Evolutionary conservation across 352 stramenopile species (phyloP).

Genomic region (Phytophthora quininea): DNA sequence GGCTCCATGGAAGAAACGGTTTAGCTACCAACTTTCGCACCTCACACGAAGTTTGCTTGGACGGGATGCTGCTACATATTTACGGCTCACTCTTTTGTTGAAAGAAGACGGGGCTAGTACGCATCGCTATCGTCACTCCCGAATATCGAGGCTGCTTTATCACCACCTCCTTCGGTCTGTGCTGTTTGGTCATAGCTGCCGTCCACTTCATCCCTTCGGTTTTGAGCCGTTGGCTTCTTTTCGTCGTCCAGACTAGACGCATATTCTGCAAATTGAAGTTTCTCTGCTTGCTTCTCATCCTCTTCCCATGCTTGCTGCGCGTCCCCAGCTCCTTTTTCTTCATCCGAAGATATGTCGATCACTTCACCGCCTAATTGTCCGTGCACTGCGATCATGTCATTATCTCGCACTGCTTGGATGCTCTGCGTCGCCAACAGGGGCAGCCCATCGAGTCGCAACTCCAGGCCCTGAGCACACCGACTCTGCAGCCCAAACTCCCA

Average conservation of each 20-base stretch:
- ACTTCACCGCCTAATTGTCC: slow-evolving; percentile 11
- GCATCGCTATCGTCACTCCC: too few species aligned
- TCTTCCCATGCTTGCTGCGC: background rate
- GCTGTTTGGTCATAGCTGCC: background rate
- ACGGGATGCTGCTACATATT: too few species aligned
- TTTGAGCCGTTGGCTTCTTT: background rate
- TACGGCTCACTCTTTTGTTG: too few species aligned
- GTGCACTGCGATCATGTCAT: slow-evolving; percentile 48
- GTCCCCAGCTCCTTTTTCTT: background rate
- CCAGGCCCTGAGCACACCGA: slow-evolving; percentile 39
- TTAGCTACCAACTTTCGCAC: too few species aligned
- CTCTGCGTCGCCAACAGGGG: slow-evolving; percentile 46
- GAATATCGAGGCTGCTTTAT: too few species aligned
- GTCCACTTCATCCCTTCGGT: background rate
- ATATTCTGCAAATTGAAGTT: background rate
- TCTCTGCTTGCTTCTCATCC: background rate
- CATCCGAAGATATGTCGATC: background rate
- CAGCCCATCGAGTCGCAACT: slow-evolving; percentile 48
- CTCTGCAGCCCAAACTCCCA: slow-evolving; percentile 48
- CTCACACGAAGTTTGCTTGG: too few species aligned
- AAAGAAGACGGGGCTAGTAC: too few species aligned
- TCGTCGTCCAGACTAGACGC: background rate
- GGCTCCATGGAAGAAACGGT: too few species aligned
- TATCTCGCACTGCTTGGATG: slow-evolving; percentile 48
- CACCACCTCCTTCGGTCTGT: too few species aligned